phyloP scores from a whole-genome alignment of 495 filamentous ascomycete genomes.

The Achaetomiella virescens region DNA sequence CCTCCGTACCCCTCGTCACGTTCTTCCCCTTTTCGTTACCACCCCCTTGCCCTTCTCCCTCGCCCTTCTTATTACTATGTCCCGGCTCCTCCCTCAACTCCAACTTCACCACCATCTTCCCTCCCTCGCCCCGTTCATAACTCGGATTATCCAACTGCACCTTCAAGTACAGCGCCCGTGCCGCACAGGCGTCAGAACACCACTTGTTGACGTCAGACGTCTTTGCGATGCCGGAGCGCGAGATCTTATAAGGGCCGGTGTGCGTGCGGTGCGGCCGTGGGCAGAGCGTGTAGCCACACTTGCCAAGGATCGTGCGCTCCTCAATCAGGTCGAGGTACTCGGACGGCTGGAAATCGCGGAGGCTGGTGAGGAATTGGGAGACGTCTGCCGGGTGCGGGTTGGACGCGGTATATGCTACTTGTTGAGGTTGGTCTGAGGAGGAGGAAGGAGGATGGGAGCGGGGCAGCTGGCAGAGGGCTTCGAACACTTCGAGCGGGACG shows the following conservation, averaged over 20 bases:
- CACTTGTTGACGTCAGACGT: conserved; percentile 71
- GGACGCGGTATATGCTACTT: conserved; percentile 37
- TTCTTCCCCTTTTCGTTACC: no score
- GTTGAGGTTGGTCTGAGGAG: conserved; percentile 44
- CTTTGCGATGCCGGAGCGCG: conserved; percentile 37
- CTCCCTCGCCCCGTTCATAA: conserved; percentile 12
- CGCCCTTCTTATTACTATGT: conserved; percentile 6
- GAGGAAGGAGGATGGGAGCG: conserved; percentile 56
- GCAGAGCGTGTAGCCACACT: conserved; percentile 82
- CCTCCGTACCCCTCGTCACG: neutral
- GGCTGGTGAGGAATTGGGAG: conserved; percentile 47
- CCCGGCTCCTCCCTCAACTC: conserved; percentile 35
- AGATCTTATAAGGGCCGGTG: conserved; percentile 16
- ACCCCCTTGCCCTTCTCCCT: no score
- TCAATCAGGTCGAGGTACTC: conserved; percentile 84
- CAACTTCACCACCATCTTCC: conserved; percentile 34
- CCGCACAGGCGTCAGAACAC: conserved; percentile 76
- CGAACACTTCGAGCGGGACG: conserved; percentile 48
- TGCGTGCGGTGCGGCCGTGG: conserved; percentile 18
- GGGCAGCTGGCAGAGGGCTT: conserved; percentile 63
- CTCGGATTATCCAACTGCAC: conserved; percentile 61
- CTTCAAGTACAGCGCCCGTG: conserved; percentile 72
- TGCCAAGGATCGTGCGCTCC: conserved; percentile 72
- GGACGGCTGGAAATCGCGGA: conserved; percentile 68
- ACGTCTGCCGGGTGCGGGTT: conserved; percentile 54